Evolutionary conservation across 2,329 filamentous ascomycete species (phyloP).

Genomic region (Diaporthe vaccinii): DNA sequence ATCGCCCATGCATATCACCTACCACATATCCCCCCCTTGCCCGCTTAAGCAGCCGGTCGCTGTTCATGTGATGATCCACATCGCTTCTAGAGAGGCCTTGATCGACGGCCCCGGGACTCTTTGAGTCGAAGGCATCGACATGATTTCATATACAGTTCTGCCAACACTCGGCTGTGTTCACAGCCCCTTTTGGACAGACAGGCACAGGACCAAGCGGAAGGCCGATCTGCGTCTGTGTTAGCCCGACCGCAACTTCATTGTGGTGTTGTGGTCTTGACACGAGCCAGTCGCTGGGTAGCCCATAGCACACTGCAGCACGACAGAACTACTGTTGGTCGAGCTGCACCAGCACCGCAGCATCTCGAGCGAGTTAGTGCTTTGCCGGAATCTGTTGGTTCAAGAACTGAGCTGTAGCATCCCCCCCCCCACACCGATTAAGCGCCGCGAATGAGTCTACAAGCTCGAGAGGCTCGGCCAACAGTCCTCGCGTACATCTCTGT

Average conservation of each 20-base stretch:
- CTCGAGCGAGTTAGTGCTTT: not conserved
- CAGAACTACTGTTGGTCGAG: not conserved
- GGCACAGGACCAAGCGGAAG: not conserved
- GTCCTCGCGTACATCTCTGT: not conserved
- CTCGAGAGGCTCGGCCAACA: slow-evolving; percentile 20
- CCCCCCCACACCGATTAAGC: slow-evolving; percentile 5
- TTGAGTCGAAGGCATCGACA: not conserved
- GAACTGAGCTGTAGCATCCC: not conserved
- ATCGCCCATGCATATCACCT: not conserved
- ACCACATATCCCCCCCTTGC: slow-evolving; percentile 6
- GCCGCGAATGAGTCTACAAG: not conserved
- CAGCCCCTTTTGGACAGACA: not conserved
- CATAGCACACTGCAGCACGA: not conserved
- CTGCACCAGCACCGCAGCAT: not conserved
- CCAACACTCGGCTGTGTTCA: not conserved
- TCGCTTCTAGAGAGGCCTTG: not conserved
- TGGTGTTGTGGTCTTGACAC: not conserved
- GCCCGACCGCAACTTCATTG: not conserved
- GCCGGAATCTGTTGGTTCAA: not conserved
- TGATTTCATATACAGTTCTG: not conserved
- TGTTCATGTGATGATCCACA: not conserved
- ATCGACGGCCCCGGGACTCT: not conserved
- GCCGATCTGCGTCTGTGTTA: not conserved
- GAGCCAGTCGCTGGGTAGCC: not conserved
- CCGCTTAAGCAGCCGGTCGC: slow-evolving; percentile 30